Base-by-base conservation (phyloP, 1,284 basidiomycete species). In the Trichosporon inkin region DNA sequence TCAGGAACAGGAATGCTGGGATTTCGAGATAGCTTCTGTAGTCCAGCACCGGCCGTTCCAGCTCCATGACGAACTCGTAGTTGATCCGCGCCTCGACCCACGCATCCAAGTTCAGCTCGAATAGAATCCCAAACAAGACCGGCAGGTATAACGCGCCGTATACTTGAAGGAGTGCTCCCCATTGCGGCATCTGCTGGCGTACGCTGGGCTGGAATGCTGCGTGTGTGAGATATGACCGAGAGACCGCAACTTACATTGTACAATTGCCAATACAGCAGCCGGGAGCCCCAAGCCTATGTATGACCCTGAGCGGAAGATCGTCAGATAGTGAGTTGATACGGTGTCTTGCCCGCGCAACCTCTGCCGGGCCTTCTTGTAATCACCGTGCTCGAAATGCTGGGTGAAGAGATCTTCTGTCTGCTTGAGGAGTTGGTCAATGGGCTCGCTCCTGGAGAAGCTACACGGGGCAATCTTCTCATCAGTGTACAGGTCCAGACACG, bases 21-120 rank as follows among this genome's bases (percentile, higher is more conserved):
- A 91, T 83, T 88, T 92, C 88, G 61, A 92, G 86, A 71, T 89
- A 97, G 74, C 90, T 85, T 39, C 87, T 84, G 68, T 86, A 84
- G 72, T 96, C 90, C 55, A 95, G 80, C 37, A 83, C 84, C 32
- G 87, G 87, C 56, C 88, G 76, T 67, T 94, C 85, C 56, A 94
- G 76, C 73, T 90, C 91, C 92, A 97, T 94, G 55, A 97, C 94
- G 75, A 97, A 95, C 72, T 77, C 75, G 65, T 92, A 92, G 74
- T 95, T 96, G 71, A 96, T 91, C 47, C 89, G 82, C 4, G 86
- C 82, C 1, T 79, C 75, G 0, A 85, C 82, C 89, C 90, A 97
- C 0, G 87, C 88, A 16, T 86, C 69, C 10, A 97, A 68, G 73
- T 98, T 95, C 41, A 90, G 62, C 24, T 89, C 89, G 51, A 97